Evolutionary conservation across 441 rosid species (phyloP), one percentile per base, ranked within the genome.

Genomic region (Omphalea diandra): DNA sequence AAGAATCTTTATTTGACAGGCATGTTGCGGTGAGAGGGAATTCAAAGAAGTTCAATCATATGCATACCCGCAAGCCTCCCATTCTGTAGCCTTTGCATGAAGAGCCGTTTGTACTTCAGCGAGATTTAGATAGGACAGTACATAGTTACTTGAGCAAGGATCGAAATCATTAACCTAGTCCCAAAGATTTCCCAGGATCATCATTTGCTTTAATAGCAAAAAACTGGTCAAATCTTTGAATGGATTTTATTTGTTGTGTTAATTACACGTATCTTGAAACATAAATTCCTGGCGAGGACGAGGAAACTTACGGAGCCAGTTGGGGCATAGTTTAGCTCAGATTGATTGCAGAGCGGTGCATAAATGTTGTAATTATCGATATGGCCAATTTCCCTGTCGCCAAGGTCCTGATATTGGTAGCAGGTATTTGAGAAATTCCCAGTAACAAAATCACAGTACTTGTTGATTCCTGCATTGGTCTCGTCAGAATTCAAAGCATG

Each of bases 401-500:
- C 76, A 68, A 53, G 47, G 17, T 8, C 33, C 17, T 22, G 12
- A 66, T 71, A 76, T 0, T 41, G 18, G 1, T 9, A 4, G n/a
- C 86, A 83, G 33, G 60, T 33, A 22, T 2, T 29, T 49, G 84
- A 76, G 43, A 41, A 67, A 22, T 76, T 43, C 10, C 70, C 73
- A 9, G 68, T 26, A 41, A 27, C 64, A 67, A 73, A 79, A 53
- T 74, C 76, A 54, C 86, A 83, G 41, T 70, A 7, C 65, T 75
- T 67, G 62, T 43, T 73, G 22, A 83, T 78, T 35, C 60, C 75
- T 24, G 74, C 70, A 20, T 80, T 32, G 22, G 82, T 78, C 70
- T 83, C 80, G 35, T 83, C 83, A 3, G 84, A 78, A 35, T 57
- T 80, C 43, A 83, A 63, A 35, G 81, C 83, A 70, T 79, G 86